Evolutionary conservation across 176 grass and related monocot species (phyloP), one percentile per base, ranked within the genome.

Genomic region (Ananas comosus): DNA sequence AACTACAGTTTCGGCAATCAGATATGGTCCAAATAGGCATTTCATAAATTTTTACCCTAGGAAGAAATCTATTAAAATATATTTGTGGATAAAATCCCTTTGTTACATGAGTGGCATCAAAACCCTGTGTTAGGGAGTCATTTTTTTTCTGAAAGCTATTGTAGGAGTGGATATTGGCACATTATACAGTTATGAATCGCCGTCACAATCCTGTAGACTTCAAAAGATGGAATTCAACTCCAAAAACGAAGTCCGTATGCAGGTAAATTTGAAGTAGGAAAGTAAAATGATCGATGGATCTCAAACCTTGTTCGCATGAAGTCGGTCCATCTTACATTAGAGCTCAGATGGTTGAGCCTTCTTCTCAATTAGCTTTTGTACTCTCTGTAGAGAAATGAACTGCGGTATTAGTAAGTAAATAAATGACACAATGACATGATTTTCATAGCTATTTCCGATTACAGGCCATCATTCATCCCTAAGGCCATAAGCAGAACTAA

Each of bases 281-380:
- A 42, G 52, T 48, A 58, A 14, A 42, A 4, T 3, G n/a, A 8
- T 53, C 42, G 14, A 33, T 10, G 29, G 11, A 51, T 12, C 22
- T 74, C 14, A 7, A 63, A 73, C 56, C 71, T 61, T 59, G 56
- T 59, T 61, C 13, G 64, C 50, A 54, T 11, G 21, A 13, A 53
- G 10, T 66, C 51, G 19, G 9, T 16, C 13, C 19, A 19, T 53
- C 23, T 75, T 13, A 66, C 28, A 18, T 23, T 13, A 7, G 14
- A 53, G 63, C 27, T 52, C 63, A 29, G 73, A 29, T 21, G 63
- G 13, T 53, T 66, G 10, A 13, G 50, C 11, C 59, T 75, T 27
- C 13, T 65, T 75, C 73, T 75, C 73, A 66, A 75, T 66, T 21
- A 75, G 52, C 29, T 50, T 48, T 49, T 66, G 73, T n/a, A 75